These are phyloP conservation scores for Paradendryphiella salina DNA, from an alignment of 2,329 filamentous ascomycete species.

Conservation along the genomic window DNA sequence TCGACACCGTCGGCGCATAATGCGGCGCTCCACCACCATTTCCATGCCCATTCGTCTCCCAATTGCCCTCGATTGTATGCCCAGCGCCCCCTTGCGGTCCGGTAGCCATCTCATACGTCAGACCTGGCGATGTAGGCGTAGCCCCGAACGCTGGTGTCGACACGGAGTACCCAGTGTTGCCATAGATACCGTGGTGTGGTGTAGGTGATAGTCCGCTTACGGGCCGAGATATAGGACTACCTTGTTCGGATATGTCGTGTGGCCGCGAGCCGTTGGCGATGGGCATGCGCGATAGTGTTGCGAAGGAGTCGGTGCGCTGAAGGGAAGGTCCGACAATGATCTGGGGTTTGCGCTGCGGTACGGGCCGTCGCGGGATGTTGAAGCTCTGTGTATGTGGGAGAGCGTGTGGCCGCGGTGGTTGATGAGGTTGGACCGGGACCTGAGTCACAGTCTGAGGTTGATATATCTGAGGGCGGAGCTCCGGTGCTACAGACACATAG, in stretches of 20 bases:
- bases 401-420: slow-evolving; percentile 21
- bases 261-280: slow-evolving; percentile 40
- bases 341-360: slow-evolving; percentile 29
- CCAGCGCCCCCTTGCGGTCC: slow-evolving; percentile 1
- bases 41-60: slow-evolving; percentile 30
- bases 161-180: slow-evolving; percentile 33
- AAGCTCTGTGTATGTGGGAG: slow-evolving; percentile 30
- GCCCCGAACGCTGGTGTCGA: slow-evolving; percentile 36
- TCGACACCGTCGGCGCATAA: slow-evolving; percentile 28
- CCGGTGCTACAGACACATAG: slow-evolving; percentile 19
- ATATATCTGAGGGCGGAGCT: slow-evolving; percentile 5
- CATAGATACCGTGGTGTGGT: slow-evolving; percentile 26
- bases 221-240: slow-evolving; percentile 16
- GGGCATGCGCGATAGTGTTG: slow-evolving; percentile 42
- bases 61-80: slow-evolving; percentile 33
- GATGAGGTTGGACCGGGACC: slow-evolving; percentile 15
- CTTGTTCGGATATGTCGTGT: slow-evolving; percentile 14
- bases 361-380: slow-evolving; percentile 34
- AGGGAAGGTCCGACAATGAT: slow-evolving; percentile 37
- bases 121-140: slow-evolving; percentile 24
- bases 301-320: slow-evolving; percentile 39
- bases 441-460: slow-evolving; percentile 14
- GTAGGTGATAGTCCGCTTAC: slow-evolving; percentile 15
- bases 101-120: slow-evolving; percentile 20
- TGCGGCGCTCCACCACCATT: background rate